Evolutionary conservation across 2,329 filamentous ascomycete genomes (phyloP).

Genomic region (Neofusicoccum laricinum): DNA sequence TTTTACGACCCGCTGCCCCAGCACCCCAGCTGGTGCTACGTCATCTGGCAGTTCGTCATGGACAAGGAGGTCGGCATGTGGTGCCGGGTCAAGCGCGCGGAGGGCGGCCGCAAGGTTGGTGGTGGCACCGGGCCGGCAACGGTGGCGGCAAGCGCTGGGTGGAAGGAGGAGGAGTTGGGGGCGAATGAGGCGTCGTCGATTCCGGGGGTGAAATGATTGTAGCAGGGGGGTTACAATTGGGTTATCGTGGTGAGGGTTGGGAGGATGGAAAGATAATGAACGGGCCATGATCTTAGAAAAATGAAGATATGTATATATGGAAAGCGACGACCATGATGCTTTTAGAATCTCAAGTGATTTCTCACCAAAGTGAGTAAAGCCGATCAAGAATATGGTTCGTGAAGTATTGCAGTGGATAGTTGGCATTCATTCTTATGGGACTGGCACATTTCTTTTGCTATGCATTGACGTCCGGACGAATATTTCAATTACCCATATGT

Average conservation of each 20-base stretch:
- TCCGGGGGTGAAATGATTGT: slow-evolving; percentile 31
- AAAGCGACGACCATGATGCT: too few relatives aligned
- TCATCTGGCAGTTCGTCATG: slow-evolving; percentile 93
- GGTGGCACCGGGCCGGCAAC: slow-evolving; percentile 23
- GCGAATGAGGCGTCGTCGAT: slow-evolving; percentile 47
- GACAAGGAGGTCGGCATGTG: slow-evolving; percentile 86
- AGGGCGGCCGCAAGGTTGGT: slow-evolving; percentile 65
- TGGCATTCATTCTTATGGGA: too few relatives aligned
- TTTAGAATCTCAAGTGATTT: too few relatives aligned
- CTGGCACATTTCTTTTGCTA: too few relatives aligned
- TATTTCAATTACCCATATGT: too few relatives aligned
- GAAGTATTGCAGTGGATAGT: too few relatives aligned
- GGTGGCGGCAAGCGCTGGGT: slow-evolving; percentile 20
- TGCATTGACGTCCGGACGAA: too few relatives aligned
- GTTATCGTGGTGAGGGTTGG: neutral
- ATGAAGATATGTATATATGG: neutral
- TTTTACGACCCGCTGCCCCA: slow-evolving; percentile 87
- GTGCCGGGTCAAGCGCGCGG: slow-evolving; percentile 88
- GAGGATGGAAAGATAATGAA: neutral
- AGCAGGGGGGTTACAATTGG: neutral
- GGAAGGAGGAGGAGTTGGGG: slow-evolving; percentile 50
- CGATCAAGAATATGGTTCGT: too few relatives aligned
- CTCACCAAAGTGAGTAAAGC: too few relatives aligned
- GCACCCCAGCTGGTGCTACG: slow-evolving; percentile 87
- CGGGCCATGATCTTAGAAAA: neutral